Base-by-base conservation (phyloP, 1,139 yeast species). In the Diutina pseudorugosa region DNA sequence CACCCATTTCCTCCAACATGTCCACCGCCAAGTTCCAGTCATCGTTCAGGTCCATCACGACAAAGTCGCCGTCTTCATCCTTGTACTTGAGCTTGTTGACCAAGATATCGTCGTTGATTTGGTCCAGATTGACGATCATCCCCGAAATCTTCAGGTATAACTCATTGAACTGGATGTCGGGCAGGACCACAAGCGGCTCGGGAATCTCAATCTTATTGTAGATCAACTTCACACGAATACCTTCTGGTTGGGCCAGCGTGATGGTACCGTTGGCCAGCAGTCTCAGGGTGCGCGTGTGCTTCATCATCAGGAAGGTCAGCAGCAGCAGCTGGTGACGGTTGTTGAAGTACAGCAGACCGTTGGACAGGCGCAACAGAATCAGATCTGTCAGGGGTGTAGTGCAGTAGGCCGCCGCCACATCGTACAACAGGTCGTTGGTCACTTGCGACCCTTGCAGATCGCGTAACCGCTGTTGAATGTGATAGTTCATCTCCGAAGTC, bases 1-100 rank as follows among this genome's bases (percentile, higher is more conserved):
- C 51, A 12, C 33, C 33, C 19, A 40, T 20, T 53, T 77, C 81
- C 27, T 73, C 75, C 43, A 77, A 64, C 77, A 76, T 75, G 56
- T 77, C 82, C 53, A 75, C 67, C 3, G 82, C 83, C 56, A 79
- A 71, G 27, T 62, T 61, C 84, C 83, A 79, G 65, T 93, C 79
- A 54, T 91, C 98, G 57, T 85, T 87, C 47, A 91, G 81, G 61
- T 83, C 89, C 70, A 93, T 81, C 52, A 87, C 83, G 51, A 93
- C 95, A 65, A 82, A 85, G 65, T 93, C 98, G 19, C 95, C 97
- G 65, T 93, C 98, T 66, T 93, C 98, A 67, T 93, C 98, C 64
- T 83, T 83, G 63, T 90, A 93, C 65, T 85, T 85, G 57, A 93
- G 74, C 61, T 83, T 78, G 56, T 65, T 70, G 44, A 72, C 74